Evolutionary conservation across 2,329 filamentous ascomycete genomes (phyloP), one percentile per base, ranked within the genome.

Genomic region (Fonsecaea nubica): DNA sequence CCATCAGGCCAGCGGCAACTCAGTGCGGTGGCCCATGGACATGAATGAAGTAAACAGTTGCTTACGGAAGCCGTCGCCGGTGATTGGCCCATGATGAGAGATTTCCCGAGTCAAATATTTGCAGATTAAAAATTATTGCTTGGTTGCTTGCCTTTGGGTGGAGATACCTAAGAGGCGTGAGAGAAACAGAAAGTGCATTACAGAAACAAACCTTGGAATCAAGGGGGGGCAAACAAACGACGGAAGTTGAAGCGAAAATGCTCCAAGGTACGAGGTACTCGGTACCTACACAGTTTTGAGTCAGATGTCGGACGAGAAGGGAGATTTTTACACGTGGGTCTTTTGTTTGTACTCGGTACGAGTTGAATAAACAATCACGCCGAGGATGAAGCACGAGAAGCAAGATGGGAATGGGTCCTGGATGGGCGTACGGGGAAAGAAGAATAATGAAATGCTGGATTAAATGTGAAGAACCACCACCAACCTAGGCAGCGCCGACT

Each of bases 381-480:
- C 40, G 7, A 42, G 18, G 40, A 42, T 42, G 40, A n/a, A 42
- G 15, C 40, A 18, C 15, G 40, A 7, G 13, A n/a, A 42, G 8
- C 15, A 5, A 42, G 25, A 25, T 25, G 25, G 4, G 4, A 4
- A 42, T 10, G 4, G 12, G 25, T 25, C 9, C 38, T 12, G 15
- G 9, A 13, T 40, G 15, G 38, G 9, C 2, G 15, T 40, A 40
- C 4, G 10, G 15, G 15, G 12, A 40, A 40, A 7, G 5, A 42
- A 42, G n/a, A 42, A 42, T 42, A 42, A 42, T 42, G 40, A 25
- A 42, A 42, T 42, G 40, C 40, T 42, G 40, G 18, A 42, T 42
- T 18, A 42, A 42, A 42, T 10, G 40, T n/a, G 40, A 42, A 25
- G 25, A 25, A 25, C 25, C 25, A 25, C 25, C 25, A n/a, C 40